Evolutionary conservation across 2,329 filamentous ascomycete genomes (phyloP), one percentile per base, ranked within the genome.

Genomic region (Tolypocladium ophioglossoides): DNA sequence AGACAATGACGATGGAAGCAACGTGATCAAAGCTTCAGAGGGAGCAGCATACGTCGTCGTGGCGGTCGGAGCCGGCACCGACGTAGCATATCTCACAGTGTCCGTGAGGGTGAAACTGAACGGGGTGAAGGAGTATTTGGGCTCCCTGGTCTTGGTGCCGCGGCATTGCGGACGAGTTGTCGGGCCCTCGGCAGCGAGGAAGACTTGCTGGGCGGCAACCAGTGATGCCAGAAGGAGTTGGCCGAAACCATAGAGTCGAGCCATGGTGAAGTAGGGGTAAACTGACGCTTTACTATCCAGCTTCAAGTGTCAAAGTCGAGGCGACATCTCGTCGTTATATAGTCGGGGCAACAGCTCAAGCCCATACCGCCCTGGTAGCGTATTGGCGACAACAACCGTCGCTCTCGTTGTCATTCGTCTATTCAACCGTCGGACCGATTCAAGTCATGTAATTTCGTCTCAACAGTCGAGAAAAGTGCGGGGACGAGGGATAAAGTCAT

Each of bases 21-120:
- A 53, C 9, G 61, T 58, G 7, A 54, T 55, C 16, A 68, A 59
- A 2, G 62, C 61, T 47, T 63, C 63, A 14, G 62, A 58, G 8
- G 67, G 62, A 6, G 58, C 54, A 1, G 66, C 67, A 47, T 66
- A 69, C 14, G 65, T 68, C 9, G 60, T 55, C 8, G 67, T 66
- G 2, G 64, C 57, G 4, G 66, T 67, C 4, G 66, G 66, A 2
- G 65, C 56, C 4, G 64, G 61, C 5, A 64, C 58, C 1, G 67
- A 63, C 16, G 65, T 66, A 2, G 67, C 67, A 54, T 66, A 67
- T 52, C 67, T 59, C 47, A 68, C 61, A 9, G 67, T 68, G 4
- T 66, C 64, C 0, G 64, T 64, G n/a, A 66, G 61, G 4, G 64
- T 68, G 34, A 63, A 68, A 24, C 62, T 63, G 41, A 69, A 69